Evolutionary conservation across 768 basidiomycete species (phyloP), one percentile per base, ranked within the genome.

Genomic region (Hydnum rufescens): DNA sequence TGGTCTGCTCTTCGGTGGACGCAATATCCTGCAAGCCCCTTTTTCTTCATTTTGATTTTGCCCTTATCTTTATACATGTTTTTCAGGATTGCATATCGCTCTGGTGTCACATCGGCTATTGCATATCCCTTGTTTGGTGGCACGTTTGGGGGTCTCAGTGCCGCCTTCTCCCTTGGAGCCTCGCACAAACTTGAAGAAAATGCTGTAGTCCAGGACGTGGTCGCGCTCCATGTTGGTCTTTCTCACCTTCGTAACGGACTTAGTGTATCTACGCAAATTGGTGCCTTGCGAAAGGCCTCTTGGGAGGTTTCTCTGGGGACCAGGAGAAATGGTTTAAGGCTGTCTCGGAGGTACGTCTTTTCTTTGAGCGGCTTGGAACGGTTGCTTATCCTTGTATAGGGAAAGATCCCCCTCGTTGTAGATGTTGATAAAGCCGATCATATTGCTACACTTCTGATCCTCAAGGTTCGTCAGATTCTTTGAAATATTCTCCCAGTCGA

Each of bases 241-340:
- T 63, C 68, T 3, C 75, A 76, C 59, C 66, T 66, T 22, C 60
- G 62, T 3, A 61, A 57, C 2, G 62, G 62, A 42, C 66, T 71
- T 0, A 82, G 83, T 55, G 70, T 87, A 29, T 87, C 87, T 64
- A 82, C 79, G n/a, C 77, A 88, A 58, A 78, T 93, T 55, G 80
- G 79, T 13, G 69, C 76, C 3, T 66, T 95, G 43, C 73, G 88
- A 1, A 67, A 71, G 4, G 18, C 1, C n/a, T 28, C 5, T 49
- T 52, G 18, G 61, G 61, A 26, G 60, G 60, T 13, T 28, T 66
- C 22, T 57, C 67, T 54, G 67, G 68, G 3, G 70, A 71, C 28
- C 55, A 73, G 8, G 70, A 63, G 1, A 54, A 63, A 22, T 75
- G 74, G 70, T 72, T 79, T 60, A 60, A 65, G 51, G 64, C 69